Evolutionary conservation across 345 rosid species (phyloP), one percentile per base, ranked within the genome.

Genomic region (Populus davidiana): DNA sequence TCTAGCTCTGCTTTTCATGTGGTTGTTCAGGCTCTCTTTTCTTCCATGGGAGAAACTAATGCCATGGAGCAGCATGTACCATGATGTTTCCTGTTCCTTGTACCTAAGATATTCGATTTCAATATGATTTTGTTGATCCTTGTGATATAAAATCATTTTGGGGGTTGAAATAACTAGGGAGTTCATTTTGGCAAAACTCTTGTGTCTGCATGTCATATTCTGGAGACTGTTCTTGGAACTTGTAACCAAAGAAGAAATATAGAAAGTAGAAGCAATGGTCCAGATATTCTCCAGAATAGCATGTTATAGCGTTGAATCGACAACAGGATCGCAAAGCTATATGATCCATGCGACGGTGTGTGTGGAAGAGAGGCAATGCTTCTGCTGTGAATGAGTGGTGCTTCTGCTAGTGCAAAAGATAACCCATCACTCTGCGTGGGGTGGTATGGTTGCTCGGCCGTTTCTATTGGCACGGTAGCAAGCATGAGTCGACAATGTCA

Each of bases 21-120:
- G 77, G 86, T 66, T 67, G 59, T 67, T 76, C 21, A 38, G 73
- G 44, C 47, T 31, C 77, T 8, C 36, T 61, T 63, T 73, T 70
- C 75, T 49, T 76, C 78, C 29, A 69, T 43, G 59, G 74, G 64
- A 71, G 78, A 80, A 77, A 82, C 72, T 27, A 67, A 80, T 71
- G 70, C 75, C 83, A 47, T 72, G 75, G 78, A 77, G 79, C 79
- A 59, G 72, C 33, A 70, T 80, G 67, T 67, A 78, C 56, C 79
- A 67, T 77, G 64, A 78, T 81, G 72, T 76, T 75, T 59, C 69
- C 41, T 50, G 66, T 67, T 64, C 78, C 67, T 52, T 70, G 77
- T 80, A 77, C 77, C 80, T 69, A 61, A 71, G 72, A 44, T 38
- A 38, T 49, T 38, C 27, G 11, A 36, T 72, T 72, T 41, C 35